Evolutionary conservation across 352 stramenopile genomes (phyloP), one percentile per base, ranked within the genome.

Genomic region (Pythium dissimile): DNA sequence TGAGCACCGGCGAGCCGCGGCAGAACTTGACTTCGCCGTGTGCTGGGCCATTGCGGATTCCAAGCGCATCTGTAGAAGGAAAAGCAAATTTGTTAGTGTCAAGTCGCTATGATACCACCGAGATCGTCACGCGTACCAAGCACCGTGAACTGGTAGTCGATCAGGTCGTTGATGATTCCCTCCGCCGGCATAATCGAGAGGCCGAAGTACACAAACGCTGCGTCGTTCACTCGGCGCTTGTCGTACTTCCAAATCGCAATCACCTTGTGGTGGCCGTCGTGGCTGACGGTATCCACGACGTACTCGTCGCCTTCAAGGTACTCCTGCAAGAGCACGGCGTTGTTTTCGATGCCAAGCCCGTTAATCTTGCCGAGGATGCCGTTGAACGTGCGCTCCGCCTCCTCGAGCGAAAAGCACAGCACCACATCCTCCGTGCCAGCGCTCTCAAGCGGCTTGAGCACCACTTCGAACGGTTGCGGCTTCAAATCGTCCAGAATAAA

Each of bases 241-340:
- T 99, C 96, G 68, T 99, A 99, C 67, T 97, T 96, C 97, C 96
- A 99, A 12, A 99, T 84, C 18, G 94, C 96, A 31, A 90, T 89
- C 41, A 98, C 86, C 63, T 99, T 99, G 73, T 98, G 89, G 49
- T 93, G 65, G 6, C 96, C 96, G 62, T 97, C 74, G 45, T 84
- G 86, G 53, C 80, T 97, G 12, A 98, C 94, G 8, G 93, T 96
- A 75, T 99, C 96, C 13, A 99, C 80, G 5, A 98, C 96, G 73
- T 98, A 99, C 69, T 99, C 97, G 53, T 89, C 83, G 11, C 96
- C 97, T 47, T 88, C 80, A 2, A 98, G 75, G 61, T 95, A 99
- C 67, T 98, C 94, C 66, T 98, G 94, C 34, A 97, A 71, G 44
- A 95, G 62, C 20, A 93, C 86, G 6, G 79, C 82, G 13, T 87